Base-by-base conservation (phyloP, 2,329 filamentous ascomycete species). In the Aspergillus tubingensis region DNA sequence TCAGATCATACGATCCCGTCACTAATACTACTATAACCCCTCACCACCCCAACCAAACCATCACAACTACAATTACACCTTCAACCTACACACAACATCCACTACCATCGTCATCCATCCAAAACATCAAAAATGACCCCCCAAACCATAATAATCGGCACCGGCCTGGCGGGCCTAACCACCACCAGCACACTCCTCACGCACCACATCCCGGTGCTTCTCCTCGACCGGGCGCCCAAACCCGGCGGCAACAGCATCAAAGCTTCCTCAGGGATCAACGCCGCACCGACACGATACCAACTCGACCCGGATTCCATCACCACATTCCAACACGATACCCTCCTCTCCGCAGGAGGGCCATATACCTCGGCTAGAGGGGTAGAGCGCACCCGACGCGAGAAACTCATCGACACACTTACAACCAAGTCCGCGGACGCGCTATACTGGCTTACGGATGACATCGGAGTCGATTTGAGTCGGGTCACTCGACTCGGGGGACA, bases 161-260 rank as follows among this genome's bases (percentile, higher is more conserved):
- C 86, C 5, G 87, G 87, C 15, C 82, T 90, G 0, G 86, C 87
- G 5, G 87, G 86, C 2, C 78, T 89, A 0, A 82, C 83, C 1
- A 86, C 86, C 17, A 83, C 86, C 3, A 81, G 83, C 43, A 79
- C 85, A 61, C 82, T 88, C 6, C 75, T 88, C 4, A 73, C 78
- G 3, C 78, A 81, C 11, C 80, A 81, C 41, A 78, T 83, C 2
- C 72, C 79, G 0, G 86, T 89, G 0, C 77, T 79, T 32, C 78
- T 90, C 53, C 78, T 89, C 11, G 87, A 90, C 60, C 83, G 85
- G 19, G 80, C 81, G 0, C 68, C 81, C 2, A 87, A 86, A 67
- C 84, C 86, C 0, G 86, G 86, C 38, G 86, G 86, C 2, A 88
- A 89, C 67, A 85, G 81, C 67, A 87, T 89, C 73, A 89, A 89